Evolutionary conservation across 192 early-diverging fungal species (phyloP).

Genomic region (Glomus cerebriforme): DNA sequence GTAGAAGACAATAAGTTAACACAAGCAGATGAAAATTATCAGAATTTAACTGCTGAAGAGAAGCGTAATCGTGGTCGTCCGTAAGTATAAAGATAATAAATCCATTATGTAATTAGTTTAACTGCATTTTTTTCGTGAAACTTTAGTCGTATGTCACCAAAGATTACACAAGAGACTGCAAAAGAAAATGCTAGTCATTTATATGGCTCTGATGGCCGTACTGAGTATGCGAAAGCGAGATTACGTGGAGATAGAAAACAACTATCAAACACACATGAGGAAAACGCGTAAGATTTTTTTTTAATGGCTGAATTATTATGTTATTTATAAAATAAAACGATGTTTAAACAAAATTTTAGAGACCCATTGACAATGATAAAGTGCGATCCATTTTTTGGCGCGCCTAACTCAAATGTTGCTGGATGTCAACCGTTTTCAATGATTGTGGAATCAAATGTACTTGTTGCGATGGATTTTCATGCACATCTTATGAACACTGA

Average conservation of each 20-base stretch:
- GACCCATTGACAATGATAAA: slow-evolving; percentile 84
- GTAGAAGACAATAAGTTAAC: background rate
- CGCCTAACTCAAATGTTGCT: slow-evolving; percentile 60
- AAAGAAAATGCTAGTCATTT: slow-evolving; percentile 22
- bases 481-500: slow-evolving; percentile 87
- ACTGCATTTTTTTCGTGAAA: background rate
- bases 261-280: slow-evolving; percentile 42
- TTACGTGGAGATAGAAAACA: slow-evolving; percentile 53
- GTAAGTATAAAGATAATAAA: background rate
- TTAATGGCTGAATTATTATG: background rate
- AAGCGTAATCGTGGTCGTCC: background rate
- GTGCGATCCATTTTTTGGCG: slow-evolving; percentile 74
- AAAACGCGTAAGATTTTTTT: slow-evolving; percentile 47
- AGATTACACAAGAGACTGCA: slow-evolving; percentile 29
- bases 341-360: slow-evolving; percentile 26
- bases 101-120: background rate
- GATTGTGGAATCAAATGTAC: slow-evolving; percentile 70
- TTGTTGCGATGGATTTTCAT: slow-evolving; percentile 90
- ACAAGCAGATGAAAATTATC: background rate
- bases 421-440: slow-evolving; percentile 84
- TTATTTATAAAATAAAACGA: background rate
- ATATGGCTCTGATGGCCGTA: slow-evolving; percentile 51
- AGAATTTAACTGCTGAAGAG: background rate
- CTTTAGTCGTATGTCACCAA: slow-evolving; percentile 35
- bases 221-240: slow-evolving; percentile 54